Base-by-base conservation (phyloP, 2,329 filamentous ascomycete genomes). In the Fusarium tanahbumbuense region DNA sequence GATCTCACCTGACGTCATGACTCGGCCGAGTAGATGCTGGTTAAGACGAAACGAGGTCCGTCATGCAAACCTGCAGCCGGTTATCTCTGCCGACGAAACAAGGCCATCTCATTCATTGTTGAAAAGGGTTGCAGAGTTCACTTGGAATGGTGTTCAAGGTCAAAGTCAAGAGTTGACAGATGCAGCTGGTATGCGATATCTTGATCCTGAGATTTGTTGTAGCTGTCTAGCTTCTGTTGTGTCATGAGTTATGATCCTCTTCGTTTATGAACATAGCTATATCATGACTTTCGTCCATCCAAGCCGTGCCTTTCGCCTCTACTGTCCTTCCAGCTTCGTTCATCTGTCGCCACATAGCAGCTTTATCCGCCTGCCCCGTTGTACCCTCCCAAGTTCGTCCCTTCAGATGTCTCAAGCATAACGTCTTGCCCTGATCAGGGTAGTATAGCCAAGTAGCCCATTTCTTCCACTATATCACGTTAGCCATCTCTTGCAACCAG, bases 371-470 rank as follows among this genome's bases (percentile, higher is more conserved):
- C 22, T 76, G 68, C 7, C 68, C 40, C 2, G 65, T 62, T 2
- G 54, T 72, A 0, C 85, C 85, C 49, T 81, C 78, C 83, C 85
- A 87, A 0, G 81, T 85, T 18, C 86, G 78, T 0, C 86, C 86
- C 42, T 86, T 80, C 0, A 87, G 78, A 64, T 88, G 86, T 46
- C 81, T 77, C 47, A 88, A 63, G 50, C 85, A 87, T 8, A 85
- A 67, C 47, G 74, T 68, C 55, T 74, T 81, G 2, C 84, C 86
- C 5, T 83, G 76, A 3, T 81, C 80, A 0, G 86, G 86, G 37
- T 85, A 86, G 67, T 86, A 88, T 20, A 87, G 77, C 86, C 86
- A 88, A 34, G 81, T 85, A 1, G 84, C 86, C 86, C 86, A 88
- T 64, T 83, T 83, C 3, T 66, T 67, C 83, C 85, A 88, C 74